A percentile compares a stretch with the other conserved stretches of the same genome.
Conservation (phyloP, 768 basidiomycete genomes). For the Suillus occidentalis region DNA sequence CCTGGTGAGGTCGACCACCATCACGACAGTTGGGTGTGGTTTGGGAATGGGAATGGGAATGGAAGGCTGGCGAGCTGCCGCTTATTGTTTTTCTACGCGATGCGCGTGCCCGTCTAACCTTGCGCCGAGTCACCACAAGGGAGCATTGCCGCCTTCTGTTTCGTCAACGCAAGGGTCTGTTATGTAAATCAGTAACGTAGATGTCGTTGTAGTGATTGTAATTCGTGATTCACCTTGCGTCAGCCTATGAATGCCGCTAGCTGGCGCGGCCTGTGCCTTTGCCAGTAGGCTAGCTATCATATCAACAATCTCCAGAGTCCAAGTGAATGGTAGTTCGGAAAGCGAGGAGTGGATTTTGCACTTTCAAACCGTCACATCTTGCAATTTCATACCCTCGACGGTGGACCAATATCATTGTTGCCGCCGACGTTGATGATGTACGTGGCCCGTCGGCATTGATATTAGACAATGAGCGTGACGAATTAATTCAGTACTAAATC, state of each 20-base stretch:
- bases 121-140: background rate
- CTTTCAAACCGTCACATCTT: background rate
- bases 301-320: no score
- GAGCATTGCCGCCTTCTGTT: background rate
- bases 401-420: no score
- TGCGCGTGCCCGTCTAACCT: background rate
- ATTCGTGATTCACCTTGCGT: background rate
- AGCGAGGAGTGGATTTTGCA: background rate
- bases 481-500: background rate
- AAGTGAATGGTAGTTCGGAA: no score
- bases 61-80: background rate
- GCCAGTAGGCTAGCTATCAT: no score
- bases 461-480: background rate
- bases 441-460: background rate
- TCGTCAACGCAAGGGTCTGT: background rate
- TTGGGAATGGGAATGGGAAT: background rate
- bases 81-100: background rate
- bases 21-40: background rate
- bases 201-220: background rate
- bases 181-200: background rate
- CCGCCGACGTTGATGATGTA: background rate
- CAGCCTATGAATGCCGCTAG: background rate
- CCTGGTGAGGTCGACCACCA: background rate
- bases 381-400: no score
- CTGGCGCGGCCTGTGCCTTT: no score